These are phyloP conservation scores for Geotrichum cucujoidarum DNA, from an alignment of 1,139 yeast genomes.

Conservation along the genomic window DNA sequence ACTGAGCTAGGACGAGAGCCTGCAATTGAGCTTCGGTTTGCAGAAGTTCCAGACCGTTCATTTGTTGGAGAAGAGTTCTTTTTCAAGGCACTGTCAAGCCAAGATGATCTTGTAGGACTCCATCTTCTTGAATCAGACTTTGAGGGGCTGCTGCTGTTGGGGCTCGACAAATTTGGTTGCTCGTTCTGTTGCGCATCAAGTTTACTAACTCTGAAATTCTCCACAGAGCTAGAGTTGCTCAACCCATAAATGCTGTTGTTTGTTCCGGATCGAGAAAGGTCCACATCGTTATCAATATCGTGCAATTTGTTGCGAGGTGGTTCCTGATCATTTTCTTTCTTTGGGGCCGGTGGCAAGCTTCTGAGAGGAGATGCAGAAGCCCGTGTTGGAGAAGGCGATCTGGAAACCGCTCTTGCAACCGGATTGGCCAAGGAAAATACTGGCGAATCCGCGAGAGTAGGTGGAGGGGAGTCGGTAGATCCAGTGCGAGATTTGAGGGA, in stretches of 20 bases:
- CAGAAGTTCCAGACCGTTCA: conserved; percentile 7
- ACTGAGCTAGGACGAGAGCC: neutral
- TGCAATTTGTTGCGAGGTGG: too few relatives aligned
- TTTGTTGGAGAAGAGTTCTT: conserved; percentile 21
- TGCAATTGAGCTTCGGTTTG: neutral
- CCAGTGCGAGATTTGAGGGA: conserved; percentile 16
- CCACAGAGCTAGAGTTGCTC: neutral
- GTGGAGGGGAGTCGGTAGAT: conserved; percentile 10
- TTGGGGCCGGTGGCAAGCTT: neutral
- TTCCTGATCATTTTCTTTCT: neutral
- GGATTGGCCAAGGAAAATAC: conserved; percentile 17
- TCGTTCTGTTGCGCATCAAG: neutral
- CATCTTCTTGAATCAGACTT: conserved; percentile 23
- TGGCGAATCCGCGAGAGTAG: conserved; percentile 8
- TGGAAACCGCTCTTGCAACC: conserved; percentile 15
- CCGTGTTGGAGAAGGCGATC: conserved; percentile 18
- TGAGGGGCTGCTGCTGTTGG: conserved; percentile 2
- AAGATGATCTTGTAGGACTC: conserved; percentile 25
- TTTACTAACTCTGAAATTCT: neutral
- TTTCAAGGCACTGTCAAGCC: conserved; percentile 33
- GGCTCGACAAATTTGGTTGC: neutral
- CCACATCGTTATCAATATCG: too few relatives aligned
- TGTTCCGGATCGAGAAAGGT: too few relatives aligned
- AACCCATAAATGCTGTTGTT: neutral
- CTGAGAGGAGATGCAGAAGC: conserved; percentile 6